Evolutionary conservation across 805 yeast genomes (phyloP), one percentile per base, ranked within the genome.

Genomic region (Starmerella khaoyaiensis): DNA sequence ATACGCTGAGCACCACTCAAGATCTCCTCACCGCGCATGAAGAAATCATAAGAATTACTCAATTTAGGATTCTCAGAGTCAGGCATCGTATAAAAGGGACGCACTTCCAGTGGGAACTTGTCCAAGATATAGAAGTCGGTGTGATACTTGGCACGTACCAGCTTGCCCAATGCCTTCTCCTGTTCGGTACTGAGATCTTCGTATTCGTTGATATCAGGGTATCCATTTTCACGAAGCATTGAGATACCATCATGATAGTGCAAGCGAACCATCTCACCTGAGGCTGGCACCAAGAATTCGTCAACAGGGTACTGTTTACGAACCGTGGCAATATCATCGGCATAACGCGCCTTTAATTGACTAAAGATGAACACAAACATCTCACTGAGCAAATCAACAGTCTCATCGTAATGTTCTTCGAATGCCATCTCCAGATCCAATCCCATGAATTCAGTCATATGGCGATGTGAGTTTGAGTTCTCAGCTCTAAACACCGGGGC

Each of bases 61-160:
- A 86, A 86, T 52, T 78, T 71, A 47, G 94, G 74, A 64, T 90
- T 86, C 55, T 74, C 78, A 15, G 97, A 71, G 60, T 84, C 95
- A 45, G 98, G 97, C 98, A 90, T 90, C 33, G 99, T 90, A 72
- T 90, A 90, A 73, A 90, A 90, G 41, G 99, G 99, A 69, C 99
- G 78, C 39, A 86, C 73, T 21, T 82, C 90, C 57, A 84, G 69
- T 54, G 99, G 99, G 81, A 90, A 90, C 63, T 90, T 90, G 71
- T 90, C 99, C 63, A 90, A 74, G 55, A 90, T 81, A 68, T 86
- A 90, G 71, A 90, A 90, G 65, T 90, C 99, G 38, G 98, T 90
- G 64, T 86, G 82, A 64, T 86, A 87, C 64, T 86, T 78, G 43
- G 84, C 96, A 58, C 86, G 76, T 28, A 90, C 90, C 45, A 90